Evolutionary conservation across 2,329 filamentous ascomycete genomes (phyloP).

Genomic region (Karstenula rhodostoma): DNA sequence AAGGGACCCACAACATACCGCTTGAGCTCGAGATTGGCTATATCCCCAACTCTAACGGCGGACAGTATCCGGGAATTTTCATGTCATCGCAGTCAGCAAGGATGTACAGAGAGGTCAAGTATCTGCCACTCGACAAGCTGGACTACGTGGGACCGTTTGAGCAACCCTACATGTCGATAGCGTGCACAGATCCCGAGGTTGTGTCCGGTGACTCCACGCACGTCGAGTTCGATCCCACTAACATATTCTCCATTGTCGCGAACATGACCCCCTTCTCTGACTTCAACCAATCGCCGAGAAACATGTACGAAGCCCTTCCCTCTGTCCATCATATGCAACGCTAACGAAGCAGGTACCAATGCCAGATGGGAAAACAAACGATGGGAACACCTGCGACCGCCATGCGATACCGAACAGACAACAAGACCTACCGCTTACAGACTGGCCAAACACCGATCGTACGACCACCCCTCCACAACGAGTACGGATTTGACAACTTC

Average conservation of each 20-base stretch:
- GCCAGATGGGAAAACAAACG: constrained; percentile 91
- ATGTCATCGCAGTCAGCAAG: constrained; percentile 85
- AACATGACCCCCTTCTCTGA: constrained; percentile 99
- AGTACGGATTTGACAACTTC: constrained; percentile 97
- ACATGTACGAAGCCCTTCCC: constrained; percentile 74
- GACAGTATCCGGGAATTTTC: constrained; percentile 96
- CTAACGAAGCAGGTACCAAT: constrained; percentile 15
- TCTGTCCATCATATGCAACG: no score
- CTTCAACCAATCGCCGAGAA: constrained; percentile 97
- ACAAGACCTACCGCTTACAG: constrained; percentile 94
- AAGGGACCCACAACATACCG: constrained; percentile 81
- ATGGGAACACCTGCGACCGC: constrained; percentile 96
- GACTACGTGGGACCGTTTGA: constrained; percentile 94
- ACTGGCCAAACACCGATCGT: constrained; percentile 96
- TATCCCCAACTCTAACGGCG: constrained; percentile 84
- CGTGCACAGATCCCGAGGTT: constrained; percentile 86
- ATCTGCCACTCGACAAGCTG: constrained; percentile 82
- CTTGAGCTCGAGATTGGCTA: constrained; percentile 89
- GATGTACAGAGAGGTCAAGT: constrained; percentile 92
- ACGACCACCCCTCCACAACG: constrained; percentile 89
- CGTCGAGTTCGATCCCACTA: constrained; percentile 92
- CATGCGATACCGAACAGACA: constrained; percentile 87
- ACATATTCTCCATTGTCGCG: constrained; percentile 95
- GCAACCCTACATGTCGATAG: constrained; percentile 98
- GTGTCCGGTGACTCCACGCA: constrained; percentile 89